These are phyloP conservation scores for Trichosporon sp. DNA, from an alignment of 1,284 basidiomycete species.

Conservation along the genomic window DNA sequence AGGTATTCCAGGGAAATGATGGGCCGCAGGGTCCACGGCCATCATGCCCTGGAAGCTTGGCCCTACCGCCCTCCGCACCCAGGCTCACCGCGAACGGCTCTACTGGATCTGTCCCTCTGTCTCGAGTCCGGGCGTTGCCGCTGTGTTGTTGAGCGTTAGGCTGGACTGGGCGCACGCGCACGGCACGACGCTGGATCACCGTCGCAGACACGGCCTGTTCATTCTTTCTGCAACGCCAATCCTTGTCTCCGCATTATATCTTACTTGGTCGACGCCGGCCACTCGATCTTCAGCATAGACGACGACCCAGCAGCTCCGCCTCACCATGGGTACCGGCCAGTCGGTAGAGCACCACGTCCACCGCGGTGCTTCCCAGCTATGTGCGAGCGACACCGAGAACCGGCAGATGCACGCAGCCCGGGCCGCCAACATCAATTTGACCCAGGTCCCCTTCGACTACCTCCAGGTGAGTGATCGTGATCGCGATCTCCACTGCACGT, in stretches of 20 bases:
- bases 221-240: not conserved
- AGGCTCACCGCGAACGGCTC: not conserved
- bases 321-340: not conserved
- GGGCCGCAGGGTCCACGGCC: not conserved
- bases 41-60: not conserved
- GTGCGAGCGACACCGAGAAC: constrained; percentile 8
- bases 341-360: constrained; percentile 3
- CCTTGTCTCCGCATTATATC: not conserved
- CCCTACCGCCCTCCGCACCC: not conserved
- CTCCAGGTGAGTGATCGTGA: constrained; percentile 1
- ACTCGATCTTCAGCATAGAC: not conserved
- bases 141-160: not conserved
- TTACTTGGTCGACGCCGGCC: not conserved
- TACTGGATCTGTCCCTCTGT: not conserved
- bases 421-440: constrained; percentile 7
- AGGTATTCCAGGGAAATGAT: not conserved
- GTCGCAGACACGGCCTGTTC: not conserved
- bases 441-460: constrained; percentile 10
- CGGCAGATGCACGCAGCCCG: not conserved
- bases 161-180: not conserved
- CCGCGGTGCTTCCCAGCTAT: not conserved
- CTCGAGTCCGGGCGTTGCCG: not conserved
- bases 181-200: not conserved
- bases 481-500: too few species aligned
- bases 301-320: not conserved